Percentiles rank a stretch among this genome's conserved stretches.
Conservation (phyloP, 2,329 filamentous ascomycete species). For the Dactylellina cionopaga region DNA sequence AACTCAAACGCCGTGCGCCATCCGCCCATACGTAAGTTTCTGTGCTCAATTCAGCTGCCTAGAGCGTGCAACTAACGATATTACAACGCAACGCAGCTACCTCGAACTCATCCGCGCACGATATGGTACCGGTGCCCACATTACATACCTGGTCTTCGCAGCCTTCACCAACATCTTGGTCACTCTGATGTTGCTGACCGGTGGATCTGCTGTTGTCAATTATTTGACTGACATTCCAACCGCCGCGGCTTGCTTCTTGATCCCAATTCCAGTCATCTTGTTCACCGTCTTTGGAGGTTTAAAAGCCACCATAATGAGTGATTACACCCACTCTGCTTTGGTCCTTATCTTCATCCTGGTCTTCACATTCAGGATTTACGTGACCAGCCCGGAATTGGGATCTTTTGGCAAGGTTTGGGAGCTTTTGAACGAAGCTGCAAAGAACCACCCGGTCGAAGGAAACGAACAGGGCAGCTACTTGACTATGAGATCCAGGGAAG, state of each 20-base stretch:
- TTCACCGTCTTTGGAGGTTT: conserved; percentile 69
- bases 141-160: conserved; percentile 83
- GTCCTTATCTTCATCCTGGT: conserved; percentile 85
- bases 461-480: conserved; percentile 85
- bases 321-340: conserved; percentile 87
- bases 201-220: conserved; percentile 78
- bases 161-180: conserved; percentile 87
- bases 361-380: conserved; percentile 84
- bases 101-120: conserved; percentile 79
- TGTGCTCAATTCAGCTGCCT: neutral
- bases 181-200: conserved; percentile 86
- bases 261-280: conserved; percentile 80
- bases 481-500: conserved; percentile 83
- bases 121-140: conserved; percentile 77
- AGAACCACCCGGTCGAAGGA: conserved; percentile 77
- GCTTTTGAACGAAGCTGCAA: conserved; percentile 74
- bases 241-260: conserved; percentile 82
- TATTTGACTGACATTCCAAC: conserved; percentile 78
- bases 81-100: conserved; percentile 22
- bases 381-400: conserved; percentile 76
- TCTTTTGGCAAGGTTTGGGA: conserved; percentile 83
- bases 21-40: conserved; percentile 74
- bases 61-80: conserved; percentile 3
- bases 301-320: conserved; percentile 80
- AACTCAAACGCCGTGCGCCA: conserved; percentile 84